These are phyloP conservation scores for Globisporangium spiculum DNA, from an alignment of 352 stramenopile genomes.

Conservation along the genomic window DNA sequence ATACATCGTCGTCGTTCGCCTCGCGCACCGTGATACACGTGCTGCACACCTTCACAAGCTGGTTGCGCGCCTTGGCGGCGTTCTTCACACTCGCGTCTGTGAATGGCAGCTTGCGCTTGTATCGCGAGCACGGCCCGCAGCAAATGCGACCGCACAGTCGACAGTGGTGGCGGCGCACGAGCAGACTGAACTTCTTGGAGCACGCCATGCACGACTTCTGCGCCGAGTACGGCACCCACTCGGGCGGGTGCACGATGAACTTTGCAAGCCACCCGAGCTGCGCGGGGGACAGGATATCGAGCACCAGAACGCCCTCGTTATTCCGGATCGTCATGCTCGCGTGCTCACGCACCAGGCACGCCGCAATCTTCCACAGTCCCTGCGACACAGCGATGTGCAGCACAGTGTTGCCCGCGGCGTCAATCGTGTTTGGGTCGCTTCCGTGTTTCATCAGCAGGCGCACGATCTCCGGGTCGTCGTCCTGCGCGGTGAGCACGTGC, in stretches of 20 bases:
- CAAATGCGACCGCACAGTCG: slow-evolving; percentile 81
- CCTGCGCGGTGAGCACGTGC: slow-evolving; percentile 67
- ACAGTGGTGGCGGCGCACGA: slow-evolving; percentile 80
- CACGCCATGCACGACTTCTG: slow-evolving; percentile 79
- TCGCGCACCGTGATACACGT: slow-evolving; percentile 69
- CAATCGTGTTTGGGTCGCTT: slow-evolving; percentile 71
- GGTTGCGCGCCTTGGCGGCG: slow-evolving; percentile 36
- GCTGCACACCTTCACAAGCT: slow-evolving; percentile 66
- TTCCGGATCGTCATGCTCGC: slow-evolving; percentile 77
- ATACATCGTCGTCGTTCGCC: slow-evolving; percentile 48
- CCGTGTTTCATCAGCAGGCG: slow-evolving; percentile 73
- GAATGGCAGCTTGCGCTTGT: slow-evolving; percentile 70
- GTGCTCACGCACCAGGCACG: slow-evolving; percentile 55
- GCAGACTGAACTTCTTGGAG: slow-evolving; percentile 56
- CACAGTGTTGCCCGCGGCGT: slow-evolving; percentile 69
- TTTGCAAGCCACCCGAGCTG: slow-evolving; percentile 78
- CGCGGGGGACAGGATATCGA: slow-evolving; percentile 66
- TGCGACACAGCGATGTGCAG: slow-evolving; percentile 78
- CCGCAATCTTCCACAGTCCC: slow-evolving; percentile 72
- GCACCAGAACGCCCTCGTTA: slow-evolving; percentile 64
- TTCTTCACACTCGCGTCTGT: slow-evolving; percentile 37
- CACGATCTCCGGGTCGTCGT: slow-evolving; percentile 67
- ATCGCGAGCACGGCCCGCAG: slow-evolving; percentile 74
- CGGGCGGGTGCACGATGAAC: slow-evolving; percentile 67
- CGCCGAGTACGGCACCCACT: slow-evolving; percentile 65